Base-by-base conservation (phyloP, 1,284 basidiomycete species). In the Phellopilus nigrolimitatus region DNA sequence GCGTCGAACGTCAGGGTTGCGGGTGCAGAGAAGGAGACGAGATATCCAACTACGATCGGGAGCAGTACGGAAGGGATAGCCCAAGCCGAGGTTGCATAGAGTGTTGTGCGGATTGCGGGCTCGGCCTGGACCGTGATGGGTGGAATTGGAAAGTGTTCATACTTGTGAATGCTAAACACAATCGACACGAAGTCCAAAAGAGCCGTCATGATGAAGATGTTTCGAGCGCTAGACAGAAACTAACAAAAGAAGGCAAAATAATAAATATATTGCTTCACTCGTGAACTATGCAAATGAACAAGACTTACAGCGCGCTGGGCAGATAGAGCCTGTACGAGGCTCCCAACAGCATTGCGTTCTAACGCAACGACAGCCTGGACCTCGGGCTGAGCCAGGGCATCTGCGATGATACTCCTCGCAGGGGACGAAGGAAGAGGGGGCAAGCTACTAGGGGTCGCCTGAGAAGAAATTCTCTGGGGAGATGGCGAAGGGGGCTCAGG, bases 11-110 rank as follows among this genome's bases (percentile, higher is more conserved):
- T 68, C 61, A 19, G 27, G 61, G 31, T 24, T 3, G 24, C 60
- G n/a, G 58, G 55, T 6, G 62, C 53, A 3, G 61, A 36, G 66
- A 84, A 84, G 4, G 81, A 80, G 56, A 84, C 74, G 30, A 84
- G 56, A 34, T 69, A 71, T 1, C 80, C 82, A 25, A 77, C 60
- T 19, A 82, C 53, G 15, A 67, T 62, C 17, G 82, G 82, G n/a
- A 80, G 56, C 37, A 84, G 50, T 33, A 84, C 52, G 10, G 79
- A 70, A 2, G 81, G 82, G 42, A 81, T 60, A 27, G 70, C 68
- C 82, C 82, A 84, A 36, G 43, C 48, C 9, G 45, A 19, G 6
- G 56, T 81, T 74, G 17, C 75, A 53, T 13, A 83, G 61, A 24
- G 75, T 69, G 36, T 67, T 63, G 74, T 77, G 78, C 52, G 80